Evolutionary conservation across 1,139 yeast genomes (phyloP).

Genomic region (Suhomyces taliae): DNA sequence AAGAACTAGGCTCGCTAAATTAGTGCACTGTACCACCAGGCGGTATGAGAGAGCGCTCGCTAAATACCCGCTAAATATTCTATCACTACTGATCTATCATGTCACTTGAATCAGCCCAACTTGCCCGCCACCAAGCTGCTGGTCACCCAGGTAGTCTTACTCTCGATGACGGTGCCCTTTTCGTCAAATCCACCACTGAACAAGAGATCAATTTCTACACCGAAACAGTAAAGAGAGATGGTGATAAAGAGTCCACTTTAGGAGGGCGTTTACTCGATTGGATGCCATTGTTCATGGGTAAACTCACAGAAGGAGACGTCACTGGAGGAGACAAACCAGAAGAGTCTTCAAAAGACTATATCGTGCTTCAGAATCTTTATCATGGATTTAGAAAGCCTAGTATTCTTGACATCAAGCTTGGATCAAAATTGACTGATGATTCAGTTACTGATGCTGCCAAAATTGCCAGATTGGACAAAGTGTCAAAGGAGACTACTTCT

Average conservation of each 20-base stretch:
- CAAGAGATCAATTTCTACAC: conserved; percentile 76
- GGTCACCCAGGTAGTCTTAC: conserved; percentile 86
- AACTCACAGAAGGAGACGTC: conserved; percentile 21
- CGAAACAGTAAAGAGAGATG: conserved; percentile 9
- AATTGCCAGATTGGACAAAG: conserved; percentile 56
- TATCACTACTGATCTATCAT: too few species aligned
- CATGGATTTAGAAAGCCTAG: conserved; percentile 66
- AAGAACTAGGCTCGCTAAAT: too few species aligned
- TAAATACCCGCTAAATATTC: too few species aligned
- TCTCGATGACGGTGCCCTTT: conserved; percentile 55
- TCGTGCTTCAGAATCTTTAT: conserved; percentile 76
- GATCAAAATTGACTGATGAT: conserved; percentile 66
- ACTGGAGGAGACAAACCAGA: neutral
- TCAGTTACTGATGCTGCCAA: conserved; percentile 59
- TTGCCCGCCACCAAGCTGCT: conserved; percentile 60
- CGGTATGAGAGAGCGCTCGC: too few species aligned
- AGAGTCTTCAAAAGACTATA: conserved; percentile 24
- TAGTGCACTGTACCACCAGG: too few species aligned
- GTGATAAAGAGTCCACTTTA: conserved; percentile 16
- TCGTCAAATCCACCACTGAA: conserved; percentile 64
- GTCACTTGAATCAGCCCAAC: neutral
- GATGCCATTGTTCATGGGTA: conserved; percentile 48
- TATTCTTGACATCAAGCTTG: conserved; percentile 81
- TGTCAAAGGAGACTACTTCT: conserved; percentile 72
- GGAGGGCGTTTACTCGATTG: conserved; percentile 52